phyloP scores from a whole-genome alignment of 495 filamentous ascomycete species.

The Chaetomium cochliodes region DNA sequence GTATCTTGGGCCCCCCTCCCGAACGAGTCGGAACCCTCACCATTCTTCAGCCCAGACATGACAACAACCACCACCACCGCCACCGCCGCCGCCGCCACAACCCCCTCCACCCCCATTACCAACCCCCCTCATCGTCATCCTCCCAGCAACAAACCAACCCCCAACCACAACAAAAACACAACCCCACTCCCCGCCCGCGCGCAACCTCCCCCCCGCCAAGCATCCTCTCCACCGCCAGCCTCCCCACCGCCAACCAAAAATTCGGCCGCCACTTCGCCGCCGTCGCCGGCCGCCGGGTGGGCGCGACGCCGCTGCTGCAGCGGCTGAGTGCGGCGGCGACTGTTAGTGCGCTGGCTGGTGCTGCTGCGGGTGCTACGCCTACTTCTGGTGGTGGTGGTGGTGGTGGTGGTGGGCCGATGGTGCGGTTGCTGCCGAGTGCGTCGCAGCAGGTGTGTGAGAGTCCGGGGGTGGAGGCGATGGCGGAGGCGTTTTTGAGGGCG shows the following conservation, averaged over 20 bases:
- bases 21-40: slow-evolving; percentile 21
- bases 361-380: too few relatives aligned
- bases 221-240: slow-evolving; percentile 11
- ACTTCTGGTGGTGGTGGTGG: too few relatives aligned
- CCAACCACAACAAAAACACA: neutral
- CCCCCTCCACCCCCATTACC: neutral
- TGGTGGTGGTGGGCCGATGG: too few relatives aligned
- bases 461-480: slow-evolving; percentile 44
- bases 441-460: slow-evolving; percentile 42
- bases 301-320: neutral
- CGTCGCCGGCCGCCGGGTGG: slow-evolving; percentile 25
- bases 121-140: neutral
- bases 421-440: slow-evolving; percentile 38
- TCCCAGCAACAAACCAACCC: neutral
- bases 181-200: neutral
- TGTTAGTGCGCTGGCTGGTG: neutral
- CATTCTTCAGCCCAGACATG: neutral
- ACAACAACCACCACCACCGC: neutral
- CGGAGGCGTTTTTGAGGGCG: slow-evolving; percentile 38
- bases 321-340: neutral
- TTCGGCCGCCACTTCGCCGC: slow-evolving; percentile 41
- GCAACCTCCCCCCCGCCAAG: slow-evolving; percentile 34
- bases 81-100: neutral
- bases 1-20: slow-evolving; percentile 35
- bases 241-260: slow-evolving; percentile 24